phyloP scores from a whole-genome alignment of 2,329 filamentous ascomycete genomes.

The Aplosporella prunicola region DNA sequence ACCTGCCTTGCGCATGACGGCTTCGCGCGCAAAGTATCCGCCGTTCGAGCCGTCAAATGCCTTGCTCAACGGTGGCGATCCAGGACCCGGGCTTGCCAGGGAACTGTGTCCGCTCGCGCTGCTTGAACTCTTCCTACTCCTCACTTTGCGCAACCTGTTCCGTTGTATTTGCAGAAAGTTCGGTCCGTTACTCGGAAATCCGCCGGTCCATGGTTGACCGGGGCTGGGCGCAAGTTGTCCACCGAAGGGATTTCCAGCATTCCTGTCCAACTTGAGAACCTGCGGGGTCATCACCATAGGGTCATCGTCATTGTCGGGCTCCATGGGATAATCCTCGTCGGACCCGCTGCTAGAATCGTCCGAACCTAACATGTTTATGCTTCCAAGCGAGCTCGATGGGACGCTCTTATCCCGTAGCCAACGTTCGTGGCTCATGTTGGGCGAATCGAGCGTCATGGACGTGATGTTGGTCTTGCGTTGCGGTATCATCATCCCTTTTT shows the following conservation, averaged over 20 bases:
- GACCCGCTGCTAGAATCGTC: slow-evolving; percentile 67
- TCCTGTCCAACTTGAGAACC: slow-evolving; percentile 48
- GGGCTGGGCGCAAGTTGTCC: slow-evolving; percentile 33
- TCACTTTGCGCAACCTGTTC: slow-evolving; percentile 46
- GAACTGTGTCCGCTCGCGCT: slow-evolving; percentile 62
- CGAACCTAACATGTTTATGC: slow-evolving; percentile 67
- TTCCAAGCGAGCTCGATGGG: slow-evolving; percentile 68
- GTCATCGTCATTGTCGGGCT: slow-evolving; percentile 47
- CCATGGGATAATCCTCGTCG: slow-evolving; percentile 44
- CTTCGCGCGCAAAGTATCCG: slow-evolving; percentile 47
- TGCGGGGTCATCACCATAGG: slow-evolving; percentile 77
- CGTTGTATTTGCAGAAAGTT: slow-evolving; percentile 73
- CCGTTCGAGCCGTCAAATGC: slow-evolving; percentile 36
- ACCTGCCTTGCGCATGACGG: slow-evolving; percentile 37
- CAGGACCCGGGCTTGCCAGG: slow-evolving; percentile 59
- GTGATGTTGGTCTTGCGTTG: slow-evolving; percentile 38
- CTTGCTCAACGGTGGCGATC: slow-evolving; percentile 56
- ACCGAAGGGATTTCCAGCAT: slow-evolving; percentile 36
- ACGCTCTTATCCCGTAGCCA: slow-evolving; percentile 46
- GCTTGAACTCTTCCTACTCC: slow-evolving; percentile 57
- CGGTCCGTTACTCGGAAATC: slow-evolving; percentile 57
- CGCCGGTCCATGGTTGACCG: slow-evolving; percentile 53
- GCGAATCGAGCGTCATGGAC: slow-evolving; percentile 48
- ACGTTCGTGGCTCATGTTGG: slow-evolving; percentile 47
- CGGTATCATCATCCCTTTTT: slow-evolving; percentile 54